Percentiles rank a stretch among this genome's conserved stretches.
phyloP scores from a whole-genome alignment of 805 yeast species.

The Clavispora santaluciae region DNA sequence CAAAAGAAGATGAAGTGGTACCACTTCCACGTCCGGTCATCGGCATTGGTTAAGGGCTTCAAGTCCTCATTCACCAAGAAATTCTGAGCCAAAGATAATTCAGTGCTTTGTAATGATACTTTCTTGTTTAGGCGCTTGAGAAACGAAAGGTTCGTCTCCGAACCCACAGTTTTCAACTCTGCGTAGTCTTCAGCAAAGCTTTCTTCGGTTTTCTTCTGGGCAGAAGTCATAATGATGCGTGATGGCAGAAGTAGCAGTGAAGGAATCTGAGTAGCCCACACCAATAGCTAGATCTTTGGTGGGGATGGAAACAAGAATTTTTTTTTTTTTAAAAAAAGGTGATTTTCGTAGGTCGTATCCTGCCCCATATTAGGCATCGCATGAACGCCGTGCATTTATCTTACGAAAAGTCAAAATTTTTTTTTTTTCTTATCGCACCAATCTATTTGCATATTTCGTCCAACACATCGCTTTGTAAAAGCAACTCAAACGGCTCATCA shows the following conservation, averaged over 20 bases:
- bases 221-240: background rate
- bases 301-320: background rate
- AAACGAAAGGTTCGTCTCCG: background rate
- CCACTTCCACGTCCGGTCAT: constrained; percentile 1
- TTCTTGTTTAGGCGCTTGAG: background rate
- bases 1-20: constrained; percentile 1
- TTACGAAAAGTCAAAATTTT: too few species aligned
- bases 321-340: background rate
- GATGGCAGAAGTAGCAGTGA: too few species aligned
- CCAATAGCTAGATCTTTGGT: too few species aligned
- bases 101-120: background rate
- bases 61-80: constrained; percentile 2
- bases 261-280: too few species aligned
- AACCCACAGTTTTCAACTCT: background rate
- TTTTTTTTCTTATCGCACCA: background rate
- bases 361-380: too few species aligned
- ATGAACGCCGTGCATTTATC: background rate
- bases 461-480: constrained; percentile 12
- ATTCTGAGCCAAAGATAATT: background rate
- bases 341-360: too few species aligned
- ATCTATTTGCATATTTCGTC: constrained; percentile 10
- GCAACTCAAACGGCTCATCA: constrained; percentile 12
- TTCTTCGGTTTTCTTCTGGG: background rate
- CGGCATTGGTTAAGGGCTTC: background rate
- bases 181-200: background rate